phyloP scores from a whole-genome alignment of 2,329 filamentous ascomycete species.

The Pyrenochaeta sp. region DNA sequence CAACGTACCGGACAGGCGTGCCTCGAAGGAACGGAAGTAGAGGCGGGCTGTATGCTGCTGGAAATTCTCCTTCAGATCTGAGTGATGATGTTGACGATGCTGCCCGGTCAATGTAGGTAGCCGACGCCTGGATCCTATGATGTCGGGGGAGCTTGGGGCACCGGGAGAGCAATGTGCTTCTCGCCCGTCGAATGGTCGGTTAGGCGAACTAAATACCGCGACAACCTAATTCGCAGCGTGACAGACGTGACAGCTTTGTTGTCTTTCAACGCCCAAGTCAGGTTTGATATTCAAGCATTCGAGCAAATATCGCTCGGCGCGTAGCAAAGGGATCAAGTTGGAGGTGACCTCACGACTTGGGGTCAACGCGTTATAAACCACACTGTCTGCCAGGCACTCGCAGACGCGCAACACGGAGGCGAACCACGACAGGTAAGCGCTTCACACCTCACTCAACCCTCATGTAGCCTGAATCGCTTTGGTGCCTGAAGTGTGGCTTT shows the following conservation, averaged over 20 bases:
- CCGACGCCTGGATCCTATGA: slow-evolving; percentile 32
- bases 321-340: slow-evolving; percentile 7
- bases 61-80: too few species aligned
- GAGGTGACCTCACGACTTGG: slow-evolving; percentile 13
- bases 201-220: slow-evolving; percentile 17
- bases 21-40: background rate
- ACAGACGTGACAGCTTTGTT: background rate
- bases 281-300: too few species aligned
- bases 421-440: slow-evolving; percentile 30
- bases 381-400: slow-evolving; percentile 35
- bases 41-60: slow-evolving; percentile 2
- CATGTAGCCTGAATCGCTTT: slow-evolving; percentile 1
- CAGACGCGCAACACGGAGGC: slow-evolving; percentile 40
- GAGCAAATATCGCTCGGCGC: background rate
- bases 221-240: slow-evolving; percentile 5
- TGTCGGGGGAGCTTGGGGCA: slow-evolving; percentile 33
- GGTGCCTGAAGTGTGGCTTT: slow-evolving; percentile 5
- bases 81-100: slow-evolving; percentile 13
- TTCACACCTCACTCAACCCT: slow-evolving; percentile 1
- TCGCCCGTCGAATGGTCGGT: slow-evolving; percentile 19
- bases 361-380: slow-evolving; percentile 27
- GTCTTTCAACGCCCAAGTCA: too few species aligned
- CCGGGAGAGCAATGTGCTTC: slow-evolving; percentile 9
- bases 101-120: slow-evolving; percentile 40
- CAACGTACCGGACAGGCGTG: slow-evolving; percentile 18